Percentiles rank a stretch among this genome's conserved stretches.
Evolutionary conservation across 2,329 filamentous ascomycete species (phyloP).

Genomic region (Fusarium compactum): DNA sequence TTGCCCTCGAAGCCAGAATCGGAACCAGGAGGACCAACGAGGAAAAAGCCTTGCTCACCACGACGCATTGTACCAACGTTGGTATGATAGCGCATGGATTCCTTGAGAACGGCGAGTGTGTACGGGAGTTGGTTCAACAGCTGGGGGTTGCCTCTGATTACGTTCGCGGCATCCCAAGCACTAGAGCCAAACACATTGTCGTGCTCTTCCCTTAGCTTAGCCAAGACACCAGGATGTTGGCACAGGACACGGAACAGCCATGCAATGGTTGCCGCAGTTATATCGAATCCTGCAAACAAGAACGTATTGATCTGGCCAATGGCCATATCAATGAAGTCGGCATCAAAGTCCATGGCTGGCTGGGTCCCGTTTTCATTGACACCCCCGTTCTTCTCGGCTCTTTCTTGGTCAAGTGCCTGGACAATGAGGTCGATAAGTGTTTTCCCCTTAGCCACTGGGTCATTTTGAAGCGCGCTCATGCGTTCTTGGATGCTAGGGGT

Average conservation of each 20-base stretch:
- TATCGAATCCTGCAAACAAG: slow-evolving; percentile 56
- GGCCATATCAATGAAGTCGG: slow-evolving; percentile 40
- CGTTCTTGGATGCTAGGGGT: slow-evolving; percentile 20
- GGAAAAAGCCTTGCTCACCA: slow-evolving; percentile 45
- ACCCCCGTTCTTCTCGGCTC: background rate
- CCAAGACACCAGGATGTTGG: slow-evolving; percentile 48
- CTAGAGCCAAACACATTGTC: slow-evolving; percentile 51
- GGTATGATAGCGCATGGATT: slow-evolving; percentile 52
- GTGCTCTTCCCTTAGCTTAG: slow-evolving; percentile 53
- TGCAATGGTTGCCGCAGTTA: slow-evolving; percentile 52
- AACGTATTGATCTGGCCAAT: slow-evolving; percentile 54
- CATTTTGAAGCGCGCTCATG: slow-evolving; percentile 4
- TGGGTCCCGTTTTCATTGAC: background rate
- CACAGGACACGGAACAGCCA: slow-evolving; percentile 51
- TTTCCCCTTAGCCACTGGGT: slow-evolving; percentile 15
- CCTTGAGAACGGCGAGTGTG: slow-evolving; percentile 54
- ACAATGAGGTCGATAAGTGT: slow-evolving; percentile 34
- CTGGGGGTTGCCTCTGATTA: slow-evolving; percentile 32
- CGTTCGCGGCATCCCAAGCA: slow-evolving; percentile 36
- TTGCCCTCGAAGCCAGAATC: slow-evolving; percentile 28
- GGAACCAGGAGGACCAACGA: slow-evolving; percentile 35
- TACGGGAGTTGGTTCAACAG: slow-evolving; percentile 53
- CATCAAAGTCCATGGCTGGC: slow-evolving; percentile 33
- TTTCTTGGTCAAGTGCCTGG: slow-evolving; percentile 25
- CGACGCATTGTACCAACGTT: slow-evolving; percentile 31